Percentiles rank a stretch among this genome's conserved stretches.
Evolutionary conservation across 495 filamentous ascomycete genomes (phyloP).

Genomic region (Trichoderma gamsii): DNA sequence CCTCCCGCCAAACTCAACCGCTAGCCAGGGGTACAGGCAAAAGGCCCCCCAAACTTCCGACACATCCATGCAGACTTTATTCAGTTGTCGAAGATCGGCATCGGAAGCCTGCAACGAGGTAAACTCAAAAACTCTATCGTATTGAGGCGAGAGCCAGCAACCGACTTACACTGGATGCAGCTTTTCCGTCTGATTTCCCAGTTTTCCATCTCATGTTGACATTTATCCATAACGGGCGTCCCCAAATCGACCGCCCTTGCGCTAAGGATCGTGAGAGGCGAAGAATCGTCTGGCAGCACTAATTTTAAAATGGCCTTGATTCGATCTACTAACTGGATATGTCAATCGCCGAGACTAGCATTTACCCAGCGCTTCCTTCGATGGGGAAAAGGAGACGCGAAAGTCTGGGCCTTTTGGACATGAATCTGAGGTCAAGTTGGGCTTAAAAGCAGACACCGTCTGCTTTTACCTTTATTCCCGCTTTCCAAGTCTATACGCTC

Average conservation of each 20-base stretch:
- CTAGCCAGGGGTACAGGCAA: not conserved
- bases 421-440: not conserved
- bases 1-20: constrained; percentile 5
- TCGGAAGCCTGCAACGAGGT: too few relatives aligned
- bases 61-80: not conserved
- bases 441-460: not conserved
- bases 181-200: too few relatives aligned
- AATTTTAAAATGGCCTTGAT: not conserved
- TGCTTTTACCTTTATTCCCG: not conserved
- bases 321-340: not conserved
- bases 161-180: too few relatives aligned
- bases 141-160: too few relatives aligned
- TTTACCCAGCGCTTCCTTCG: not conserved
- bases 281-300: not conserved
- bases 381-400: not conserved
- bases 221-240: too few relatives aligned
- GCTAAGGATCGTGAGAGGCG: not conserved
- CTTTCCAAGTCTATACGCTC: not conserved
- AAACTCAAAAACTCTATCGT: too few relatives aligned
- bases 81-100: too few relatives aligned
- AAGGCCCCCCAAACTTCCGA: too few relatives aligned
- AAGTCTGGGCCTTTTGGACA: not conserved
- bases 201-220: too few relatives aligned
- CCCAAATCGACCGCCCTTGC: too few relatives aligned
- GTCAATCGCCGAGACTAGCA: constrained; percentile 11